A percentile compares a stretch with the other conserved stretches of the same genome.
These are phyloP conservation scores for Ormosia emarginata DNA, from an alignment of 306 rosid genomes.

Conservation along the genomic window DNA sequence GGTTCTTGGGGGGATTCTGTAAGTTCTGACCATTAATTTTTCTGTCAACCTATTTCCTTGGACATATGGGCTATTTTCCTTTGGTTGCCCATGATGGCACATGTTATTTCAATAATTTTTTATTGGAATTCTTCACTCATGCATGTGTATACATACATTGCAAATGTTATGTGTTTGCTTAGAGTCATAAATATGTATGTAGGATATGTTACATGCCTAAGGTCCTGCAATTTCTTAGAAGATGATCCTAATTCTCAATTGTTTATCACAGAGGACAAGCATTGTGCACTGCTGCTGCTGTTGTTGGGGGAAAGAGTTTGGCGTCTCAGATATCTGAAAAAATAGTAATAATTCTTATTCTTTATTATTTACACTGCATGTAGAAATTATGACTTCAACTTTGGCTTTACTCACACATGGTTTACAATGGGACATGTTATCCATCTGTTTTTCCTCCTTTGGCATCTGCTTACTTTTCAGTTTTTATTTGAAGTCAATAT, in stretches of 20 bases:
- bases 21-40: conserved; percentile 28
- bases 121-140: neutral
- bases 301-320: conserved; percentile 89
- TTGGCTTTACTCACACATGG: neutral
- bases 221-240: conserved; percentile 3
- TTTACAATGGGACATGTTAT: neutral
- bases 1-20: conserved; percentile 94
- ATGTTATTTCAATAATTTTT: neutral
- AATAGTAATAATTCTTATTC: conserved; percentile 43
- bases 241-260: conserved; percentile 1
- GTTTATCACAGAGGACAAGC: conserved; percentile 73
- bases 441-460: neutral
- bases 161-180: neutral
- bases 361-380: neutral
- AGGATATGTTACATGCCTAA: neutral
- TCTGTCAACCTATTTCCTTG: neutral
- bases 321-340: conserved; percentile 94
- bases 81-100: neutral
- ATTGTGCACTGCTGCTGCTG: conserved; percentile 86
- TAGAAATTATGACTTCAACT: neutral
- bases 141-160: neutral
- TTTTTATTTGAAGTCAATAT: neutral
- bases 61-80: conserved; percentile 1
- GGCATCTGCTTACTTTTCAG: neutral
- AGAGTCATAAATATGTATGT: conserved; percentile 2